Conservation (phyloP, 176 grass and related monocot species). For the Ensete glaucum region DNA sequence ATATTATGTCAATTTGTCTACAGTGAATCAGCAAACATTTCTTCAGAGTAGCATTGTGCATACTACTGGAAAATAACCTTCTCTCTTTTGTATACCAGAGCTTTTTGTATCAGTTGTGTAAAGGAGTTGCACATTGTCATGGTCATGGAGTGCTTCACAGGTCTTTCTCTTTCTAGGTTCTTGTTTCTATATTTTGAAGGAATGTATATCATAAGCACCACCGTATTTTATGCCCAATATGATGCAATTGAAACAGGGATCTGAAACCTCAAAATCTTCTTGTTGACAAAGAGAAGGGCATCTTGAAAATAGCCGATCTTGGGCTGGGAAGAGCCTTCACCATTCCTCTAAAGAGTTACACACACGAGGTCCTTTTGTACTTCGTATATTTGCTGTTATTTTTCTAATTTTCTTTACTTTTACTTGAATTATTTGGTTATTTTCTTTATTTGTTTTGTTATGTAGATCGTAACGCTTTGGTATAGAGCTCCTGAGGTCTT, state of each 20-base stretch:
- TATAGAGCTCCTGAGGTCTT: constrained; percentile 97
- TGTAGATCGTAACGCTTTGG: constrained; percentile 89
- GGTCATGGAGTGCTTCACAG: constrained; percentile 92
- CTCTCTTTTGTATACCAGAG: constrained; percentile 28
- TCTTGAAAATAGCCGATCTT: constrained; percentile 90
- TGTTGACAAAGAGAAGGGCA: constrained; percentile 94
- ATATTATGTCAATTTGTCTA: too few species aligned
- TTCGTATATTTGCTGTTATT: neutral
- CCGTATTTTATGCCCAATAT: constrained; percentile 4
- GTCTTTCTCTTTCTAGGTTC: constrained; percentile 27
- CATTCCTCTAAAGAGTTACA: constrained; percentile 91
- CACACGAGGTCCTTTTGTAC: constrained; percentile 59
- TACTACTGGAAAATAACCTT: constrained; percentile 6
- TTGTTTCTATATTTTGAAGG: constrained; percentile 8
- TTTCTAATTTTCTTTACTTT: neutral
- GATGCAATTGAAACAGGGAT: constrained; percentile 37
- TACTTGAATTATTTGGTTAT: neutral
- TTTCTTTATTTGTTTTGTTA: neutral
- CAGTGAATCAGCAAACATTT: too few species aligned
- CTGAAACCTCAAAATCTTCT: constrained; percentile 92
- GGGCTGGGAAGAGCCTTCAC: constrained; percentile 78
- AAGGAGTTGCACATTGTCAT: constrained; percentile 93
- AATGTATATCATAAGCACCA: neutral
- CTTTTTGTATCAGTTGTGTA: constrained; percentile 80
- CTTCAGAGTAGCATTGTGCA: neutral